These are phyloP conservation scores for Neopestalotiopsis clavispora DNA, from an alignment of 2,329 filamentous ascomycete genomes.

Conservation along the genomic window DNA sequence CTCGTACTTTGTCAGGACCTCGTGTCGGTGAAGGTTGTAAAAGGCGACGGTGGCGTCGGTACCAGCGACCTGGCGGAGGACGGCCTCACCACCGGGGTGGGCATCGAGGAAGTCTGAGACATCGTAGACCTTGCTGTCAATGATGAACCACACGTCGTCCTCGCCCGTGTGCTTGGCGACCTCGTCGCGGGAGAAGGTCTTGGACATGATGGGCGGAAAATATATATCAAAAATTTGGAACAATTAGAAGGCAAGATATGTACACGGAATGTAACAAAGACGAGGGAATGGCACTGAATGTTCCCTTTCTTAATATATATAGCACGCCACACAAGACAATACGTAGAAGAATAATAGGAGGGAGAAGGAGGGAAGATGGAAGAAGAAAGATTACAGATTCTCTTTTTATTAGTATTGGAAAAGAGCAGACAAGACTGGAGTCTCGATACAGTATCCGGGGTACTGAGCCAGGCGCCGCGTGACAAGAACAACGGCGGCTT, in stretches of 20 bases:
- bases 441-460: neutral
- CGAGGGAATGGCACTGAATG: neutral
- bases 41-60: conserved; percentile 82
- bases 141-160: conserved; percentile 80
- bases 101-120: conserved; percentile 84
- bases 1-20: conserved; percentile 82
- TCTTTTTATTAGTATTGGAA: neutral
- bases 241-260: neutral
- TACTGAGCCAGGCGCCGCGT: neutral
- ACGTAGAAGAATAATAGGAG: neutral
- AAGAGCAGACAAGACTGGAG: neutral
- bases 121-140: conserved; percentile 89
- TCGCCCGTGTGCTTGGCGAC: conserved; percentile 78
- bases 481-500: neutral
- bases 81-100: conserved; percentile 81
- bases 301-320: no score
- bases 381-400: neutral
- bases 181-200: conserved; percentile 64
- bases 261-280: neutral
- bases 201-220: conserved; percentile 33
- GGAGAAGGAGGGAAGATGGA: neutral
- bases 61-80: conserved; percentile 80
- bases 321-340: no score
- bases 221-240: neutral
- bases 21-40: conserved; percentile 91